Evolutionary conservation across 2,329 filamentous ascomycete species (phyloP).

Genomic region (Nakataea oryzae): DNA sequence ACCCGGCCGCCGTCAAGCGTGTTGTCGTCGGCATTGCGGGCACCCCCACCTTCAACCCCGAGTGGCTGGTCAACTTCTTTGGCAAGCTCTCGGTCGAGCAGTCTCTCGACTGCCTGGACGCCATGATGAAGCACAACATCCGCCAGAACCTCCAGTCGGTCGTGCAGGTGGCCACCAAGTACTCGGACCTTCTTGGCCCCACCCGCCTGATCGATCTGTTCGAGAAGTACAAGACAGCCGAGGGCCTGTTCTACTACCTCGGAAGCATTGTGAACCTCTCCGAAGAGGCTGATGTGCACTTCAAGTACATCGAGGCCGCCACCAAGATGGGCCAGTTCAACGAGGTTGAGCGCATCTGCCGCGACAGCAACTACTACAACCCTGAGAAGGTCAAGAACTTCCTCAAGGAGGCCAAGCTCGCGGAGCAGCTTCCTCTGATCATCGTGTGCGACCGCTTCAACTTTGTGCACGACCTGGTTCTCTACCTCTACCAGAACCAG

Average conservation of each 20-base stretch:
- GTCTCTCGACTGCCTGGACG: constrained; percentile 84
- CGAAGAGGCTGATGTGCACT: constrained; percentile 90
- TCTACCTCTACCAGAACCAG: constrained; percentile 97
- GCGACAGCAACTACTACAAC: constrained; percentile 84
- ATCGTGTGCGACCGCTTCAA: constrained; percentile 99
- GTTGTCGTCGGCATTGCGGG: constrained; percentile 73
- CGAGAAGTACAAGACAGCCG: constrained; percentile 94
- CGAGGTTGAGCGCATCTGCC: constrained; percentile 94
- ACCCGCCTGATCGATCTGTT: constrained; percentile 82
- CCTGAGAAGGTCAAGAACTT: constrained; percentile 98
- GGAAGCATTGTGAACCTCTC: constrained; percentile 96
- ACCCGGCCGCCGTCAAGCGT: constrained; percentile 81
- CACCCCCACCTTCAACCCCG: constrained; percentile 75
- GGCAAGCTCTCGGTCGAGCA: constrained; percentile 92
- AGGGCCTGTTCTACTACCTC: constrained; percentile 96
- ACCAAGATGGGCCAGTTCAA: constrained; percentile 88
- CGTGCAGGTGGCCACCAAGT: constrained; percentile 93
- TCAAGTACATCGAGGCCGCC: constrained; percentile 98
- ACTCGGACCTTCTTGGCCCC: constrained; percentile 88
- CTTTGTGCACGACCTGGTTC: constrained; percentile 91
- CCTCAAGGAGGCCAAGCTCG: constrained; percentile 87
- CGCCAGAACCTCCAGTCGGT: constrained; percentile 93
- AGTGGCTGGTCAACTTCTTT: constrained; percentile 90
- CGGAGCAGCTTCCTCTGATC: constrained; percentile 90
- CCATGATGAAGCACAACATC: constrained; percentile 94